These are phyloP conservation scores for Osmanthus fragrans DNA, from an alignment of 257 asterid species.

Conservation along the genomic window DNA sequence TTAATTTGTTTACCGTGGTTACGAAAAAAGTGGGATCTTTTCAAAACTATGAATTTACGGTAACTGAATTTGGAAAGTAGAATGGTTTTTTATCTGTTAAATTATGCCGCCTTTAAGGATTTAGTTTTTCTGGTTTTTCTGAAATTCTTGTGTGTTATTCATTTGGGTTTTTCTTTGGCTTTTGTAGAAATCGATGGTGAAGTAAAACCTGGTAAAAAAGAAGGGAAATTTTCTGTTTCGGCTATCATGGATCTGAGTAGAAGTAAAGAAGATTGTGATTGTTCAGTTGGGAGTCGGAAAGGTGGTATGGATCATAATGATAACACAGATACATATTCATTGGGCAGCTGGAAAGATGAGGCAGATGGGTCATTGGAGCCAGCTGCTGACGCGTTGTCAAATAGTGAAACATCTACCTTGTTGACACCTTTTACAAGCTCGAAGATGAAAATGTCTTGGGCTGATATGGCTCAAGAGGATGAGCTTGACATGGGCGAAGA, in stretches of 20 bases:
- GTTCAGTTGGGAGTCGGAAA: conserved; percentile 51
- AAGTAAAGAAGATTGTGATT: conserved; percentile 38
- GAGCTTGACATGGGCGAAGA: conserved; percentile 61
- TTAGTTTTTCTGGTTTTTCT: not conserved
- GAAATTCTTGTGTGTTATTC: not conserved
- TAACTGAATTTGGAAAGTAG: not conserved
- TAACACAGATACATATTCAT: conserved; percentile 55
- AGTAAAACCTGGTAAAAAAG: conserved; percentile 31
- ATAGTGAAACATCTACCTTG: conserved; percentile 35
- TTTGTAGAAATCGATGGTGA: conserved; percentile 27
- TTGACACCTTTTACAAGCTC: conserved; percentile 34
- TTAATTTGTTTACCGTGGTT: not conserved
- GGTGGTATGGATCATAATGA: conserved; percentile 45
- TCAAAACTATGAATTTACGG: not conserved
- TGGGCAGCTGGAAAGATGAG: conserved; percentile 78
- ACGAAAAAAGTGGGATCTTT: not conserved
- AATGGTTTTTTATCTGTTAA: not conserved
- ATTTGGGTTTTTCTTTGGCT: not conserved
- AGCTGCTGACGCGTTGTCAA: conserved; percentile 30
- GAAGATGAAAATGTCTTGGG: conserved; percentile 62
- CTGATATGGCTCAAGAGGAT: conserved; percentile 93
- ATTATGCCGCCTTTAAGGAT: not conserved
- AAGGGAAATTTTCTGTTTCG: conserved; percentile 30
- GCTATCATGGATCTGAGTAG: conserved; percentile 30
- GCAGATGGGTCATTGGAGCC: conserved; percentile 40